A percentile compares a stretch with the other conserved stretches of the same genome.
Evolutionary conservation across 495 filamentous ascomycete species (phyloP).

Genomic region (Apiosordaria backusii): DNA sequence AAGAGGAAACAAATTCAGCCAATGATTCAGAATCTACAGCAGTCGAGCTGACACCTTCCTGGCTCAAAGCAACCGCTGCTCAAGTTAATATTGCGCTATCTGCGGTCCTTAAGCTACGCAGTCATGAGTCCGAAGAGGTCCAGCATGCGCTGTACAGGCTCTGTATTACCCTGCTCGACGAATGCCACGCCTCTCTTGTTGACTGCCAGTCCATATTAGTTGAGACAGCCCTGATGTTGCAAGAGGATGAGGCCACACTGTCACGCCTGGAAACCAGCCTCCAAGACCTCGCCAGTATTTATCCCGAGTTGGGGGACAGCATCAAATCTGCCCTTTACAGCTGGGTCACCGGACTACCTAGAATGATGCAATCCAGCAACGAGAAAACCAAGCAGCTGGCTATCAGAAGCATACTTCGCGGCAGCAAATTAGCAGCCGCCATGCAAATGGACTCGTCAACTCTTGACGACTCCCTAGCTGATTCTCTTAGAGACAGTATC

Average conservation of each 20-base stretch:
- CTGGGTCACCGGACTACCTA: conserved; percentile 76
- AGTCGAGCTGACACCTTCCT: conserved; percentile 52
- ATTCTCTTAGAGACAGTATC: conserved; percentile 60
- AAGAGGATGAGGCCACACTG: conserved; percentile 49
- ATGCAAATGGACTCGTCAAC: conserved; percentile 65
- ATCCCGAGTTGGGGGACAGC: conserved; percentile 60
- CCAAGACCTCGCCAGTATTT: conserved; percentile 57
- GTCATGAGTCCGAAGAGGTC: conserved; percentile 68
- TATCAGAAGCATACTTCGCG: conserved; percentile 68
- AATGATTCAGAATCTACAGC: neutral
- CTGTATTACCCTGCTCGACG: conserved; percentile 68
- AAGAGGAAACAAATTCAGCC: conserved; percentile 9
- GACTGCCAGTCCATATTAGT: conserved; percentile 68
- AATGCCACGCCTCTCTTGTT: conserved; percentile 69
- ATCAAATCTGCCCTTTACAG: conserved; percentile 71
- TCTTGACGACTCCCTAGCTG: conserved; percentile 63
- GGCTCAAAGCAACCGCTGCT: conserved; percentile 74
- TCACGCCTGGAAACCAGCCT: conserved; percentile 47
- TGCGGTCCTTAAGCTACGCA: conserved; percentile 72
- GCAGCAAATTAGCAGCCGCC: conserved; percentile 63
- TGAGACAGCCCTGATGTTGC: conserved; percentile 76
- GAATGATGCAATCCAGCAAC: conserved; percentile 81
- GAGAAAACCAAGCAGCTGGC: conserved; percentile 68
- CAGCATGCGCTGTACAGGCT: conserved; percentile 62
- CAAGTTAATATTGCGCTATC: conserved; percentile 85